A percentile compares a stretch with the other conserved stretches of the same genome.
These are phyloP conservation scores for Thamnidium elegans DNA, from an alignment of 192 early-diverging fungal species.

Conservation along the genomic window DNA sequence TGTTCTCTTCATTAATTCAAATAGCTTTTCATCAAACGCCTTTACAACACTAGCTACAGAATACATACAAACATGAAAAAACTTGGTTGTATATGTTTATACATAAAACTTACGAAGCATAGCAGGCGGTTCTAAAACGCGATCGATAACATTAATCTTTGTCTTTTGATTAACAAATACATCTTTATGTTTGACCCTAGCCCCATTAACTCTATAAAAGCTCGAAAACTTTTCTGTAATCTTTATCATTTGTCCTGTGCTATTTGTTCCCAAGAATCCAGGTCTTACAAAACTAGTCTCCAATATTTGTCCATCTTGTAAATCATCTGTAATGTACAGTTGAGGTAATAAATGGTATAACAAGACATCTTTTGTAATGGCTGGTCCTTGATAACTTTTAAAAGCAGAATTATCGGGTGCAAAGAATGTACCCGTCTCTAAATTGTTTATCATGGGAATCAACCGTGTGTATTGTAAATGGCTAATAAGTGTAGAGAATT, in stretches of 20 bases:
- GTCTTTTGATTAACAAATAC: conserved; percentile 40
- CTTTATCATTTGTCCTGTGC: conserved; percentile 21
- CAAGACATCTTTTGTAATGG: conserved; percentile 16
- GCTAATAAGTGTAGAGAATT: conserved; percentile 49
- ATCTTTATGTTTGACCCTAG: conserved; percentile 32
- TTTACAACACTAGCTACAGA: neutral
- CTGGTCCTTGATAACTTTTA: conserved; percentile 24
- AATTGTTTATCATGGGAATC: conserved; percentile 50
- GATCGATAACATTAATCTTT: conserved; percentile 46
- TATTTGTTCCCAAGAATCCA: conserved; percentile 12
- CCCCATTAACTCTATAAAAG: conserved; percentile 20
- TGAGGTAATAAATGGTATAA: conserved; percentile 30
- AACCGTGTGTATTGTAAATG: conserved; percentile 55
- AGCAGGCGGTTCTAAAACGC: conserved; percentile 39
- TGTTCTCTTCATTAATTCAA: conserved; percentile 28
- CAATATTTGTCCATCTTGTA: conserved; percentile 26
- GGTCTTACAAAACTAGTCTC: conserved; percentile 23
- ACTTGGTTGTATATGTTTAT: conserved; percentile 8
- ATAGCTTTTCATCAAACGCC: conserved; percentile 6
- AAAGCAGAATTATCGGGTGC: conserved; percentile 60
- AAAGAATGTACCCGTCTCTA: conserved; percentile 56
- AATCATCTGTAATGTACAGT: conserved; percentile 7
- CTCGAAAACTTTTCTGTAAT: conserved; percentile 4
- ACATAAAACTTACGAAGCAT: conserved; percentile 33
- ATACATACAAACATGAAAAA: neutral